phyloP scores from a whole-genome alignment of 192 early-diverging fungal genomes.

The Spinellus fusiger region DNA sequence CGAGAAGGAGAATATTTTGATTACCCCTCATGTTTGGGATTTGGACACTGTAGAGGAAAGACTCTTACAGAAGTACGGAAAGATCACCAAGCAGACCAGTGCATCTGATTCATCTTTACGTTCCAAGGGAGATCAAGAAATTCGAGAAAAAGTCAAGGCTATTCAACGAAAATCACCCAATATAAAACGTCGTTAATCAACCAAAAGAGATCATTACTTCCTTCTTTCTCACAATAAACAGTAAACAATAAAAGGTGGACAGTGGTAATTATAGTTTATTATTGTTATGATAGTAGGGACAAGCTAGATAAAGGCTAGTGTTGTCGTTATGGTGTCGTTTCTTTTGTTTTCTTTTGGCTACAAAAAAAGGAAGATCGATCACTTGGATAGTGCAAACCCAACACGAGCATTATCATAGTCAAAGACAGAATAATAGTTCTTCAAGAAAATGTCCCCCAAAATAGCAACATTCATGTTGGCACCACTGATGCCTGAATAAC shows the following conservation, averaged over 20 bases:
- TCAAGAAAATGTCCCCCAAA: constrained; percentile 45
- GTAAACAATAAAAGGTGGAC: neutral
- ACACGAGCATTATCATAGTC: constrained; percentile 39
- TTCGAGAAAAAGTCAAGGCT: constrained; percentile 24
- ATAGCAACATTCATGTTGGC: neutral
- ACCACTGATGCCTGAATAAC: neutral
- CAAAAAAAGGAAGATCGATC: neutral
- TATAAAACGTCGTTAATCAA: constrained; percentile 17
- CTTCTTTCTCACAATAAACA: neutral
- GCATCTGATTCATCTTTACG: neutral
- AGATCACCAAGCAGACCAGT: constrained; percentile 9
- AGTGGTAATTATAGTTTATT: neutral
- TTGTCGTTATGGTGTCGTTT: neutral
- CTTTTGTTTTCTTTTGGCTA: neutral
- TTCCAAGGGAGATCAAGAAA: constrained; percentile 10
- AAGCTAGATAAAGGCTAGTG: neutral
- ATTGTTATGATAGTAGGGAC: neutral
- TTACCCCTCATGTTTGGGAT: constrained; percentile 78
- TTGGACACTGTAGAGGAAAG: constrained; percentile 76
- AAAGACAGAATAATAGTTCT: constrained; percentile 44
- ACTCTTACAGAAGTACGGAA: constrained; percentile 73
- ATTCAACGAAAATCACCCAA: constrained; percentile 18
- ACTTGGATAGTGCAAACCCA: constrained; percentile 36
- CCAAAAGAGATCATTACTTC: neutral
- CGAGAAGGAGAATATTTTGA: constrained; percentile 82